These are phyloP conservation scores for Filobasidium uniguttulatum DNA, from an alignment of 1,284 basidiomycete genomes.

Conservation along the genomic window DNA sequence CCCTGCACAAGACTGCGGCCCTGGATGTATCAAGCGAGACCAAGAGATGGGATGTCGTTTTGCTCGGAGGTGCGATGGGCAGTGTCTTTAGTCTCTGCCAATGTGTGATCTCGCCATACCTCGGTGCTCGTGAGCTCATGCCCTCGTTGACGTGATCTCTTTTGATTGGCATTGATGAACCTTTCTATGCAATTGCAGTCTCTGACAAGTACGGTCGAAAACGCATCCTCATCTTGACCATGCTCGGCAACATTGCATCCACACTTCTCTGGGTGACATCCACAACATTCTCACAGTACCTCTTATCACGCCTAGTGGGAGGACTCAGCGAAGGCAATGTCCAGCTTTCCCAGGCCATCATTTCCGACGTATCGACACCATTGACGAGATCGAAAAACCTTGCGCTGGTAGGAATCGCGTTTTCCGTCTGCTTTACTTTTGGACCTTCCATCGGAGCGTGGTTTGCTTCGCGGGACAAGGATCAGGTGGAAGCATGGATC, in stretches of 20 bases:
- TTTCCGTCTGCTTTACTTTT: slow-evolving; percentile 72
- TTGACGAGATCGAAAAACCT: slow-evolving; percentile 64
- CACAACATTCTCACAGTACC: slow-evolving; percentile 63
- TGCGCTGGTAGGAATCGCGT: slow-evolving; percentile 84
- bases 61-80: slow-evolving; percentile 65
- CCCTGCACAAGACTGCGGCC: slow-evolving; percentile 68
- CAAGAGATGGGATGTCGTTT: slow-evolving; percentile 31
- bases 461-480: slow-evolving; percentile 34
- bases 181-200: slow-evolving; percentile 15
- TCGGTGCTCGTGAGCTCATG: slow-evolving; percentile 45
- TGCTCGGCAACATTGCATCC: slow-evolving; percentile 81
- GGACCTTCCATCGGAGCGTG: slow-evolving; percentile 45
- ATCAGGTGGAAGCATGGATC: too few relatives aligned
- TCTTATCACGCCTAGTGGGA: slow-evolving; percentile 75
- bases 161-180: slow-evolving; percentile 38
- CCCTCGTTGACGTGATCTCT: neutral
- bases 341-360: slow-evolving; percentile 51
- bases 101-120: slow-evolving; percentile 68
- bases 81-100: slow-evolving; percentile 78
- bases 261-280: slow-evolving; percentile 77
- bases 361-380: slow-evolving; percentile 70
- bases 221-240: slow-evolving; percentile 60
- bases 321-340: slow-evolving; percentile 66
- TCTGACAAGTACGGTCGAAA: slow-evolving; percentile 71
- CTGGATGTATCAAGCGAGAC: slow-evolving; percentile 24